These are phyloP conservation scores for Ascochyta pisi DNA, from an alignment of 2,329 filamentous ascomycete genomes.

Conservation along the genomic window DNA sequence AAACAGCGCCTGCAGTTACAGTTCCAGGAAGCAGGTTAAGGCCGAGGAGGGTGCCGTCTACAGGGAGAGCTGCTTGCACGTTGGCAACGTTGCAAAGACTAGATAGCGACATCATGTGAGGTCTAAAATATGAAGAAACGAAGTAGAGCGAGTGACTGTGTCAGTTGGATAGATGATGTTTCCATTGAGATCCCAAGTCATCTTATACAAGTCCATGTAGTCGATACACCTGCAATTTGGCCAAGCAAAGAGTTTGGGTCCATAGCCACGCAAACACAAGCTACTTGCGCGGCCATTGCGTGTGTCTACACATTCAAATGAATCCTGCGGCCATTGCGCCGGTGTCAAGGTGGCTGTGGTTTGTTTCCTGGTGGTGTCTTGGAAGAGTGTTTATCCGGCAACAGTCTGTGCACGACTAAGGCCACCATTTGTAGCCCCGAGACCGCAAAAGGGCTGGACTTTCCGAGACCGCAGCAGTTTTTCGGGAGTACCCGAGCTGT, in stretches of 20 bases:
- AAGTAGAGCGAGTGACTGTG: background rate
- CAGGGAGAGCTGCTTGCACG: conserved; percentile 26
- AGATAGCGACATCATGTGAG: conserved; percentile 4
- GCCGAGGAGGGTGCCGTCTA: conserved; percentile 26
- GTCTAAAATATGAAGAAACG: background rate
- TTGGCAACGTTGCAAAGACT: conserved; percentile 26
- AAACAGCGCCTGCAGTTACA: conserved; percentile 46
- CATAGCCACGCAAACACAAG: conserved; percentile 1
- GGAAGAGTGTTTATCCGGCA: conserved; percentile 8
- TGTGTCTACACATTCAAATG: background rate
- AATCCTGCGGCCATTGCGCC: background rate
- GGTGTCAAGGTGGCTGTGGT: background rate
- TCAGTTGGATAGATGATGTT: background rate
- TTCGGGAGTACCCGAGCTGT: background rate
- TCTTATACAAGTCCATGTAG: conserved; percentile 7
- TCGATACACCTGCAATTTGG: conserved; percentile 2
- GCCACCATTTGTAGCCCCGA: conserved; percentile 5
- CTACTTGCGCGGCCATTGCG: background rate
- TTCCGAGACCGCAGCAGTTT: background rate
- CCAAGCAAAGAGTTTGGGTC: background rate
- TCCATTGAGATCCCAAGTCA: background rate
- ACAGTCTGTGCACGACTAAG: background rate
- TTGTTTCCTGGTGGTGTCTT: background rate
- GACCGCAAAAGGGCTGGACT: background rate
- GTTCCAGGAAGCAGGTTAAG: conserved; percentile 52